Conservation (phyloP, 257 asterid genomes). For the Solanum dulcamara region DNA sequence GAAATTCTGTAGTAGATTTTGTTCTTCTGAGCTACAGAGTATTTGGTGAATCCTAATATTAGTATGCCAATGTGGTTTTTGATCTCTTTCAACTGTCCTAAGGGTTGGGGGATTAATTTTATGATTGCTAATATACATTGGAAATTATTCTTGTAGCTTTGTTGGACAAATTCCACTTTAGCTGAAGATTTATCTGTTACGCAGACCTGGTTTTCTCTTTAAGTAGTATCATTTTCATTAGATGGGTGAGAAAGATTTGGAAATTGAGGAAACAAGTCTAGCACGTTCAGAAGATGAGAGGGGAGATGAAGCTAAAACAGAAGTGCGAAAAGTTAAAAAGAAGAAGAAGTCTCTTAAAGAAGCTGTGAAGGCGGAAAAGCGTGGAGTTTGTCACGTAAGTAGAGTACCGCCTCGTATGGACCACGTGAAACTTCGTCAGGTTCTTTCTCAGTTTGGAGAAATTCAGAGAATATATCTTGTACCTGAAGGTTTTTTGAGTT, state of each 20-base stretch:
- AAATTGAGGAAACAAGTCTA: slow-evolving; percentile 3
- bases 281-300: slow-evolving; percentile 6
- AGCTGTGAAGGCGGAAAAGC: slow-evolving; percentile 42
- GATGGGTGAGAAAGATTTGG: slow-evolving; percentile 45
- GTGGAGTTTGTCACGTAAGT: slow-evolving; percentile 81
- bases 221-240: not conserved
- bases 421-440: slow-evolving; percentile 62
- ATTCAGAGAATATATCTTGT: slow-evolving; percentile 68
- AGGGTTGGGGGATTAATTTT: not conserved
- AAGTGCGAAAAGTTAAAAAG: slow-evolving; percentile 28
- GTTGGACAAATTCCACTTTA: not conserved
- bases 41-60: not conserved
- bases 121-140: not conserved
- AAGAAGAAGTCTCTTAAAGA: slow-evolving; percentile 33
- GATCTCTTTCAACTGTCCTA: not conserved
- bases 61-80: not conserved
- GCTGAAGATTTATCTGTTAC: not conserved
- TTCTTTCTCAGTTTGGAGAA: slow-evolving; percentile 63
- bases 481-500: slow-evolving; percentile 50
- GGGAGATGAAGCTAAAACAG: slow-evolving; percentile 11
- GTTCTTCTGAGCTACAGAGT: not conserved
- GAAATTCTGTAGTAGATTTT: not conserved
- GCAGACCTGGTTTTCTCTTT: not conserved
- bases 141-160: not conserved
- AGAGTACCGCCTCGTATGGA: slow-evolving; percentile 89